phyloP scores from a whole-genome alignment of 1,284 basidiomycete genomes.

The Pseudomicrostroma phylloplanum region DNA sequence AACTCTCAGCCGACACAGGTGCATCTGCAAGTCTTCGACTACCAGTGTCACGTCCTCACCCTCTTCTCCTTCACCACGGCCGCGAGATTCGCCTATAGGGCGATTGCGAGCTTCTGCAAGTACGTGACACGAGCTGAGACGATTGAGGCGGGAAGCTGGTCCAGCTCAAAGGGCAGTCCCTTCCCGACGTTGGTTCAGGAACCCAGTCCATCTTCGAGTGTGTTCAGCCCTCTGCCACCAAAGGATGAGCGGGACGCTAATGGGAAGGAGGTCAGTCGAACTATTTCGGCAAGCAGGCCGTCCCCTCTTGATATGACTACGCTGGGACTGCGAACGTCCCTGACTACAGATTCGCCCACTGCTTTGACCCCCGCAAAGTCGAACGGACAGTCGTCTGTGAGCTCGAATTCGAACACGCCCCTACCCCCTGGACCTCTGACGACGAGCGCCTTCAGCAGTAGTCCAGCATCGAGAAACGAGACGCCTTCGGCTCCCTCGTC shows the following conservation, averaged over 20 bases:
- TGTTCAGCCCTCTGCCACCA: neutral
- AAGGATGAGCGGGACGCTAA: neutral
- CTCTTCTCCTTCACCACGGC: constrained; percentile 53
- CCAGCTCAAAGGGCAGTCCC: neutral
- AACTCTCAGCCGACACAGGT: constrained; percentile 69
- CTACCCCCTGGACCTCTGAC: too few relatives aligned
- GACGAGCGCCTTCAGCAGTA: too few relatives aligned
- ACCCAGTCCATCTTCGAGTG: neutral
- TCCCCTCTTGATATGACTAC: neutral
- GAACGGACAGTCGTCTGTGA: neutral
- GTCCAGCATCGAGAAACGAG: neutral
- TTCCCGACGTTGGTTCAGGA: constrained; percentile 27
- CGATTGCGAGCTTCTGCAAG: constrained; percentile 50
- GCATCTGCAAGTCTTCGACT: constrained; percentile 66
- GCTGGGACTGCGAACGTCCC: neutral
- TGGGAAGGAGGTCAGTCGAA: neutral
- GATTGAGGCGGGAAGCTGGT: constrained; percentile 14
- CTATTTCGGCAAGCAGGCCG: neutral
- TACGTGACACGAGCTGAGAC: constrained; percentile 47
- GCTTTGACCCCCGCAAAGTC: neutral
- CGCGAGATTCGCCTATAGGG: constrained; percentile 52
- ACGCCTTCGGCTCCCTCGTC: neutral
- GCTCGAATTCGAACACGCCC: neutral
- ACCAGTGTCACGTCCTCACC: constrained; percentile 55
- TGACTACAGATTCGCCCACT: neutral